Conservation (phyloP, 2,329 filamentous ascomycete genomes). For the Myriangium duriaei region DNA sequence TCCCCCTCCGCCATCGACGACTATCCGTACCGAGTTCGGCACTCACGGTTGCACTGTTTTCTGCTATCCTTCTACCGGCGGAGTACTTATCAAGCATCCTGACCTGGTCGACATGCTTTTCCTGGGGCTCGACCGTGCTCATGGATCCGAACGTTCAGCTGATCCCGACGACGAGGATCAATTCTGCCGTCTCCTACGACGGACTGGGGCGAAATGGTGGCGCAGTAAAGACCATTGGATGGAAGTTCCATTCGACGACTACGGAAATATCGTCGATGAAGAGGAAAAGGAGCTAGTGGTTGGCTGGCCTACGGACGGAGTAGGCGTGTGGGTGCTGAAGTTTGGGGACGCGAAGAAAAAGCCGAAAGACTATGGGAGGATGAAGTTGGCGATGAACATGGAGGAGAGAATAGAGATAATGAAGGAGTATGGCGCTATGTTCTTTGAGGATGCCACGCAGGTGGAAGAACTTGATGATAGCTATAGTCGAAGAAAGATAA, state of each 20-base stretch:
- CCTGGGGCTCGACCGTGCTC: background rate
- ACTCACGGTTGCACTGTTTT: background rate
- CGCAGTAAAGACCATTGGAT: background rate
- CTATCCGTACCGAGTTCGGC: background rate
- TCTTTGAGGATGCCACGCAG: conserved; percentile 1
- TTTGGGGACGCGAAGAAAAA: background rate
- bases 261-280: background rate
- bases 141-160: background rate
- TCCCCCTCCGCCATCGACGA: conserved; percentile 1
- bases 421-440: background rate
- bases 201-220: conserved; percentile 2
- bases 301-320: background rate
- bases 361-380: conserved; percentile 1
- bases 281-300: conserved; percentile 1
- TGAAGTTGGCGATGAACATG: conserved; percentile 3
- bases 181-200: conserved; percentile 3
- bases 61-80: conserved; percentile 2
- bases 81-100: conserved; percentile 1
- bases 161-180: background rate
- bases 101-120: background rate
- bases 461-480: conserved; percentile 2
- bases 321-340: conserved; percentile 1
- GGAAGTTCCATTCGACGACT: background rate
- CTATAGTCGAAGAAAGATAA: too few relatives aligned
- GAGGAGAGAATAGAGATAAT: conserved; percentile 5